Evolutionary conservation across 2,329 filamentous ascomycete species (phyloP), one percentile per base, ranked within the genome.

Genomic region (Emmonsia crescens): DNA sequence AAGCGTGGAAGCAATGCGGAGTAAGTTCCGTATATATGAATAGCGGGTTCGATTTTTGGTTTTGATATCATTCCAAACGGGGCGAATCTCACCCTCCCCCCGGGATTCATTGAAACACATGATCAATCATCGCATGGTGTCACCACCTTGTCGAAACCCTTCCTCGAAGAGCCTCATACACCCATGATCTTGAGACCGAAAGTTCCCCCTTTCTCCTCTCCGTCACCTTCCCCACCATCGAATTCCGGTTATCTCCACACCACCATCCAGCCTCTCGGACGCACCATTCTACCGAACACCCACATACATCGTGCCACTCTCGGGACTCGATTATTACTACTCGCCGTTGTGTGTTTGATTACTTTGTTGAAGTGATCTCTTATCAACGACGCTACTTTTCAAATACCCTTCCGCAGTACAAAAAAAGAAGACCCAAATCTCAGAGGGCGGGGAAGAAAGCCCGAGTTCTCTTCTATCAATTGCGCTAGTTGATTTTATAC

Each of bases 1-100:
- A 84, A 83, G 66, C 74, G 74, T 31, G 61, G 52, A 44, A 42
- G 2, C 8, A 52, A 33, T 29, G 16, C 29, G 49, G 29, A 52
- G 16, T 52, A 52, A 33, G 19, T 52, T 19, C 19, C 10, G 16
- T 52, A n/a, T n/a, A 33, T 19, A 9, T 5, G n/a, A 27, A 51
- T 2, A n/a, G 5, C 29, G 6, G 19, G 19, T 52, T 24, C 49
- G 12, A 12, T 19, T 51, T 31, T 10, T 8, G 16, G 5, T 33
- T 5, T 33, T 31, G 6, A 19, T 51, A 16, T 31, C 16, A 16
- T 12, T 51, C 24, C 48, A n/a, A 16, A 14, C 10, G 14, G 14
- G 8, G 16, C 5, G 48, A 16, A 21, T 24, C 16, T 46, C n/a
- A 46, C 9, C 9, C 12, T 27, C 16, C 10, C 10, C n/a, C 10